Conservation (phyloP, 1,284 basidiomycete genomes). For the Pseudozyma tsukubaensis region DNA sequence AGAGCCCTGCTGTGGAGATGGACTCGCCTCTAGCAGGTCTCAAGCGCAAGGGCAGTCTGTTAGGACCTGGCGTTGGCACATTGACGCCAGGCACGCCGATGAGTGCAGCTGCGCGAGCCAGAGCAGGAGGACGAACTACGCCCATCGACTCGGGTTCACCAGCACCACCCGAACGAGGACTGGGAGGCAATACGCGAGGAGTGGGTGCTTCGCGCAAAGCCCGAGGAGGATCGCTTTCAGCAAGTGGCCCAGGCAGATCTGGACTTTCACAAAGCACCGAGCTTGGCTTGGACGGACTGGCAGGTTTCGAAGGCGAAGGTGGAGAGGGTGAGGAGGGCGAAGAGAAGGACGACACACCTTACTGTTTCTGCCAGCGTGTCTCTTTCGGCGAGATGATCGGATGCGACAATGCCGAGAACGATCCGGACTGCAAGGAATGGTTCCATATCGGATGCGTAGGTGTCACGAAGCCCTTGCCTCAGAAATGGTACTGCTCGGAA, state of each 20-base stretch:
- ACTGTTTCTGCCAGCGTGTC: slow-evolving; percentile 67
- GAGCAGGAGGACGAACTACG: slow-evolving; percentile 44
- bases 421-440: slow-evolving; percentile 66
- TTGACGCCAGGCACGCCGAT: slow-evolving; percentile 42
- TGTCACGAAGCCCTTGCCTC: slow-evolving; percentile 64
- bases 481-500: slow-evolving; percentile 64
- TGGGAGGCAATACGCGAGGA: slow-evolving; percentile 36
- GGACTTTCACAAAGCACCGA: slow-evolving; percentile 40
- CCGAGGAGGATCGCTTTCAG: slow-evolving; percentile 39
- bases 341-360: slow-evolving; percentile 63
- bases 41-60: slow-evolving; percentile 40
- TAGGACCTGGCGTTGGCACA: slow-evolving; percentile 26
- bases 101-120: slow-evolving; percentile 35
- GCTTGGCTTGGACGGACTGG: slow-evolving; percentile 27
- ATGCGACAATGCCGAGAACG: slow-evolving; percentile 58
- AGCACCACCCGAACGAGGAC: slow-evolving; percentile 40
- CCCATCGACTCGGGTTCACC: slow-evolving; percentile 47
- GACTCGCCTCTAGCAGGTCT: slow-evolving; percentile 39
- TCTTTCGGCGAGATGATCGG: slow-evolving; percentile 67
- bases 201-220: slow-evolving; percentile 30
- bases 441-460: slow-evolving; percentile 68
- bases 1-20: slow-evolving; percentile 49
- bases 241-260: slow-evolving; percentile 34
- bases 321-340: slow-evolving; percentile 55
- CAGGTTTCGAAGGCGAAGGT: slow-evolving; percentile 43